phyloP scores from a whole-genome alignment of 768 basidiomycete genomes.

The Mycena kentingensis region DNA sequence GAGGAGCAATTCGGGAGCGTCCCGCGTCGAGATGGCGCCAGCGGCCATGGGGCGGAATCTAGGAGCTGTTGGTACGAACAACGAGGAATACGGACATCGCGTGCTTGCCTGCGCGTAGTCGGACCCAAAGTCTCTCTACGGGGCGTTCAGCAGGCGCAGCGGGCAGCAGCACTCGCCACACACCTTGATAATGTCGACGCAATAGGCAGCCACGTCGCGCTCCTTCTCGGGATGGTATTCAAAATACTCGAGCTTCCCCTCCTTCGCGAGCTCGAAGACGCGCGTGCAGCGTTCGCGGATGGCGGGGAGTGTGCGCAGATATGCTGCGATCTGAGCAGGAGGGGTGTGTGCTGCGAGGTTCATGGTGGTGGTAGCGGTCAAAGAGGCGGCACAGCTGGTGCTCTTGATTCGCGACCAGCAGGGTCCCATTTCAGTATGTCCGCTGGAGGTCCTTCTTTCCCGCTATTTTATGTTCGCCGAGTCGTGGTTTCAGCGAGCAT shows the following conservation, averaged over 20 bases:
- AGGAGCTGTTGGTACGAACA: background rate
- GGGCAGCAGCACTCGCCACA: constrained; percentile 17
- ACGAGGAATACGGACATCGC: background rate
- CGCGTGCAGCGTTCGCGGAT: constrained; percentile 82
- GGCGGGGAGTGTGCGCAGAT: constrained; percentile 85
- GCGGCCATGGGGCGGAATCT: constrained; percentile 88
- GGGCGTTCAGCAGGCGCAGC: constrained; percentile 6
- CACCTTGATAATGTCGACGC: constrained; percentile 77
- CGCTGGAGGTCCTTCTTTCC: no score
- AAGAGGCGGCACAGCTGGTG: no score
- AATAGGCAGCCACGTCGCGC: constrained; percentile 67
- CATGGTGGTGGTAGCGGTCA: constrained; percentile 25
- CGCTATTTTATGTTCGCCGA: no score
- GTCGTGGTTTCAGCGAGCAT: no score
- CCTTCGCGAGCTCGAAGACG: constrained; percentile 76
- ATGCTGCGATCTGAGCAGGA: constrained; percentile 50
- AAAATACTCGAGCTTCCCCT: constrained; percentile 81
- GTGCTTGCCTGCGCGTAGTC: constrained; percentile 60
- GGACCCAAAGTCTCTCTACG: constrained; percentile 77
- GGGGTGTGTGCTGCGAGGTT: constrained; percentile 33
- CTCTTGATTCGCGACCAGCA: no score
- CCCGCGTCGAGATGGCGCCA: constrained; percentile 88
- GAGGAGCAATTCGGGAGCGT: constrained; percentile 58
- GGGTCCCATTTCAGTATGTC: no score
- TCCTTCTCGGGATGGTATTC: constrained; percentile 82